Percentiles rank a stretch among this genome's conserved stretches.
These are phyloP conservation scores for Paspalum notatum DNA, from an alignment of 176 grass and related monocot genomes.

Conservation along the genomic window DNA sequence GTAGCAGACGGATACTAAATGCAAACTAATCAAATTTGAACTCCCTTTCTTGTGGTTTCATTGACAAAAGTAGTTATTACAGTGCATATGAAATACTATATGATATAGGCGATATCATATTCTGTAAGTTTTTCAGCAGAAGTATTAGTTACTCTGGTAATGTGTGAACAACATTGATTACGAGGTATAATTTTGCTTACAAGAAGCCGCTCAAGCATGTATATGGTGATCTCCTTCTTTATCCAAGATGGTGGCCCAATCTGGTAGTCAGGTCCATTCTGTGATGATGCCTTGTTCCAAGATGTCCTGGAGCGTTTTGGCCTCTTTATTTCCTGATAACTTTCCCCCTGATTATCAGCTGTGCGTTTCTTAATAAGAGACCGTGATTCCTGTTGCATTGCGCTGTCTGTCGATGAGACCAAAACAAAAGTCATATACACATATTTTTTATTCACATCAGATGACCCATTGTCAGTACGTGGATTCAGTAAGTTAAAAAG, in stretches of 20 bases:
- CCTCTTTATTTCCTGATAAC: not conserved
- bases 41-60: not conserved
- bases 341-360: not conserved
- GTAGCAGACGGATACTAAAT: not conserved
- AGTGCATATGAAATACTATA: too few relatives aligned
- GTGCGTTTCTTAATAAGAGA: not conserved
- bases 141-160: not conserved
- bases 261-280: not conserved
- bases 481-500: not conserved
- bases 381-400: not conserved
- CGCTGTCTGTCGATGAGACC: not conserved
- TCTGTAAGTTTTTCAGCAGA: too few relatives aligned
- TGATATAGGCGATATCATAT: too few relatives aligned
- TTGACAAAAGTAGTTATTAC: not conserved
- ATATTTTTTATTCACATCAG: too few relatives aligned
- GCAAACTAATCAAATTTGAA: not conserved
- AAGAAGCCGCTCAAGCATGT: not conserved
- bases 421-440: not conserved
- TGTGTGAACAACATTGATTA: not conserved
- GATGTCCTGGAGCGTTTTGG: not conserved
- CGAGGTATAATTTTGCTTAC: not conserved
- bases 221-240: not conserved
- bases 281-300: too few relatives aligned
- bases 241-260: too few relatives aligned
- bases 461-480: too few relatives aligned